Base-by-base conservation (phyloP, 257 asterid species). In the Solanum pinnatisectum region DNA sequence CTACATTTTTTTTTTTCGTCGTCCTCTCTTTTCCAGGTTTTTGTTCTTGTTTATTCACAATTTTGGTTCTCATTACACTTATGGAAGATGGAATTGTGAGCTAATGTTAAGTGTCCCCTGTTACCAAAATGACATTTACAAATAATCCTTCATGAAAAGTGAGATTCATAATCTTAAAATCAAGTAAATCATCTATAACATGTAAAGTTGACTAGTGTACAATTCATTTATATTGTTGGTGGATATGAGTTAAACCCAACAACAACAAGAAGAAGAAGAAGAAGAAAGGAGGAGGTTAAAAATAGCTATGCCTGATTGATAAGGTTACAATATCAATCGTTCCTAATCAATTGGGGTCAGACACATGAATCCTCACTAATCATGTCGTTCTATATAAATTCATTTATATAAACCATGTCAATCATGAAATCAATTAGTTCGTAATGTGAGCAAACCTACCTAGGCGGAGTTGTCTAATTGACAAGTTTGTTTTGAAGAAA, bases 351-450 rank as follows among this genome's bases (percentile, higher is more conserved):
- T 30, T 14, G 23, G 3, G 37, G 5, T 12, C 0, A 8, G 22
- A 15, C 5, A 3, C 7, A 70, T 70, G 39, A 32, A 70, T 70
- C 10, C 22, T 70, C 6, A 14, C 20, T 15, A 9, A 70, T 4
- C 77, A 14, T 68, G 0, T 68, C 4, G 8, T 27, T 68, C 10
- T 25, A 65, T 65, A 65, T n/a, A 44, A 44, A 65, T n/a, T 25
- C 72, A n/a, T 25, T n/a, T 30, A 67, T 67, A 16, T 27, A 25
- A 12, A 44, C 18, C 52, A 25, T 25, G 8, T 67, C 16, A 5
- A 27, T 27, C 36, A 67, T 13, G 0, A 67, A 25, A 67, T 25
- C 23, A 0, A 0, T 52, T 44, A 1, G 18, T 0, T 0, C 0
- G 23, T 52, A 52, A 52, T 52, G 63, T 16, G 9, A 16, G 10